Conservation (phyloP, 2,329 filamentous ascomycete species). For the Arthrobotrys sphaeroides region DNA sequence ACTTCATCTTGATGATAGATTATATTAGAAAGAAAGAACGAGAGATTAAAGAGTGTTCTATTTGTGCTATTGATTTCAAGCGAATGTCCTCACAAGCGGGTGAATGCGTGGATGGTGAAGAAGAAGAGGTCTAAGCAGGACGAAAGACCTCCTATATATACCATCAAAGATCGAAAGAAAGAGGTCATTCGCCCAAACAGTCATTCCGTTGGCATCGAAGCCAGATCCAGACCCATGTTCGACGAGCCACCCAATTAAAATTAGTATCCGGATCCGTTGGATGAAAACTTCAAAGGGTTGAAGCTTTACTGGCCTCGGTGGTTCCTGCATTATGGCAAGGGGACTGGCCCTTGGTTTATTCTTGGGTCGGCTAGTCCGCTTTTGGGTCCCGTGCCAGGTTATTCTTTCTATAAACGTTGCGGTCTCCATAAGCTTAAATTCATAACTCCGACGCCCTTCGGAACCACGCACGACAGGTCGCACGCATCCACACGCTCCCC, state of each 20-base stretch:
- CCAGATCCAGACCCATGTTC: slow-evolving; percentile 2
- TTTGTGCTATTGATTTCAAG: slow-evolving; percentile 1
- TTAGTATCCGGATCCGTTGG: slow-evolving; percentile 13
- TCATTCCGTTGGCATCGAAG: neutral
- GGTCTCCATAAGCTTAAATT: slow-evolving; percentile 9
- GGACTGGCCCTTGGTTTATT: slow-evolving; percentile 20
- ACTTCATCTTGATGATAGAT: slow-evolving; percentile 5
- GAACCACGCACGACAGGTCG: neutral
- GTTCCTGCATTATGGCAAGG: slow-evolving; percentile 11
- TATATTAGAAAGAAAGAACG: neutral
- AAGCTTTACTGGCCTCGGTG: neutral
- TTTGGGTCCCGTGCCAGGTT: neutral
- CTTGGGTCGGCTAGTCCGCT: slow-evolving; percentile 10
- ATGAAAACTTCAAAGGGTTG: neutral
- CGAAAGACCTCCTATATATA: neutral
- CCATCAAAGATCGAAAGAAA: neutral
- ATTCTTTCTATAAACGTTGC: slow-evolving; percentile 1
- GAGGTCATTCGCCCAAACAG: neutral
- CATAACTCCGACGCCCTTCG: slow-evolving; percentile 20
- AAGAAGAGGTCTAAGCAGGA: neutral
- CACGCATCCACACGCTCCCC: neutral
- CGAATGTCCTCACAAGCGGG: slow-evolving; percentile 11
- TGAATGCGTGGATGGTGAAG: slow-evolving; percentile 8
- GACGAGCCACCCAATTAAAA: slow-evolving; percentile 13
- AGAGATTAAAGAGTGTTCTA: neutral